Percentiles rank a stretch among this genome's conserved stretches.
Evolutionary conservation across 1,284 basidiomycete genomes (phyloP).

Genomic region (Irpex lacteus): DNA sequence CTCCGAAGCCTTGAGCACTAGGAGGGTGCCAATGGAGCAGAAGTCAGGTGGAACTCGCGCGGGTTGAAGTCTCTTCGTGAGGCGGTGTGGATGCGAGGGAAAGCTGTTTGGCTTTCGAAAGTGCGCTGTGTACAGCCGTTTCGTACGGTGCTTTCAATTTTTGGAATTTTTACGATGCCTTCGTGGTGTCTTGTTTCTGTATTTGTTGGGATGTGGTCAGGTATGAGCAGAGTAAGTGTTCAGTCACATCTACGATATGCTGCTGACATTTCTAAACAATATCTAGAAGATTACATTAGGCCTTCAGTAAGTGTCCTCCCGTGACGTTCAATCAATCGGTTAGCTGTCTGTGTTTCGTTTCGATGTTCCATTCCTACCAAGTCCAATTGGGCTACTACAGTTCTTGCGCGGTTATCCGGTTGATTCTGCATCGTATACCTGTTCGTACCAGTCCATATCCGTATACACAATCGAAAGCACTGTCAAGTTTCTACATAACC

Average conservation of each 20-base stretch:
- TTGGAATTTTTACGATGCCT: slow-evolving; percentile 11
- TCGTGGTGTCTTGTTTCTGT: slow-evolving; percentile 6
- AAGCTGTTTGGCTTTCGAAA: slow-evolving; percentile 13
- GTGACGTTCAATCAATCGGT: no score
- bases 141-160: slow-evolving; percentile 9
- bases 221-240: neutral
- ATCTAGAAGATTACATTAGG: no score
- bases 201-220: neutral
- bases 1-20: slow-evolving; percentile 18
- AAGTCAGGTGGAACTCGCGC: slow-evolving; percentile 13
- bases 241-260: neutral
- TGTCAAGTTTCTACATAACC: no score
- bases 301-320: no score
- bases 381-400: no score
- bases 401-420: no score
- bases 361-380: no score
- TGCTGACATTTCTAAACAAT: no score
- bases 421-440: no score
- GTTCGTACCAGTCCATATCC: no score
- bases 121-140: slow-evolving; percentile 6
- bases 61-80: slow-evolving; percentile 6
- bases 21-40: slow-evolving; percentile 14
- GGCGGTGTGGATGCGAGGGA: slow-evolving; percentile 5
- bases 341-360: no score
- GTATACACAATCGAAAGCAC: no score